Percentiles rank a stretch among this genome's conserved stretches.
phyloP scores from a whole-genome alignment of 2,329 filamentous ascomycete species.

The Cryphonectria carpinicola region DNA sequence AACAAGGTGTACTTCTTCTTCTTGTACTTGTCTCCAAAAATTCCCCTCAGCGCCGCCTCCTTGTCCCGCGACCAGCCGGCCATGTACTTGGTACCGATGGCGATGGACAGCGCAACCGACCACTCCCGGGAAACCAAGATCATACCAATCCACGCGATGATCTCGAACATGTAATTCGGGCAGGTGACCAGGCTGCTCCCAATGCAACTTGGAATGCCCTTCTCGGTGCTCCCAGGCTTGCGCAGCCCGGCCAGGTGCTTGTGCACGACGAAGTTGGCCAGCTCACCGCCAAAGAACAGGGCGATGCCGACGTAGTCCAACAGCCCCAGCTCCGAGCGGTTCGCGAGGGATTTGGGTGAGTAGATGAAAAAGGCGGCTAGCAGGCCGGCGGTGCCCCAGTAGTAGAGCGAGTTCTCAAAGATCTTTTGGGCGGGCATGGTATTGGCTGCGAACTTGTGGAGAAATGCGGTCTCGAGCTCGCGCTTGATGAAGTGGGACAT shows the following conservation, averaged over 20 bases:
- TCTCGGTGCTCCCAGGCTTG: constrained; percentile 77
- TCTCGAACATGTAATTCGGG: constrained; percentile 97
- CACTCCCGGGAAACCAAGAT: constrained; percentile 79
- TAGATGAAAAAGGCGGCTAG: constrained; percentile 87
- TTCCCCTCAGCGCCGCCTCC: constrained; percentile 85
- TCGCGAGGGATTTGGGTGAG: constrained; percentile 71
- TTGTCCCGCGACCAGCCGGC: constrained; percentile 86
- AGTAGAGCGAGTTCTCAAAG: constrained; percentile 93
- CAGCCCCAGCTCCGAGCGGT: constrained; percentile 50
- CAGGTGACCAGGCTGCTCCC: constrained; percentile 89
- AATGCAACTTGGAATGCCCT: constrained; percentile 84
- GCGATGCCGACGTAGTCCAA: constrained; percentile 70
- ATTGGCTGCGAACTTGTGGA: constrained; percentile 92
- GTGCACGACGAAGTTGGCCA: constrained; percentile 81
- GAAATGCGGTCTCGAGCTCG: constrained; percentile 89
- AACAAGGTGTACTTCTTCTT: constrained; percentile 87
- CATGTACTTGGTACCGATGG: constrained; percentile 79
- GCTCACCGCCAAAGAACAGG: constrained; percentile 77
- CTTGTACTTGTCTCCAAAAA: constrained; percentile 94
- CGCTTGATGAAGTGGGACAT: constrained; percentile 89
- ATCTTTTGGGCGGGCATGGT: constrained; percentile 94
- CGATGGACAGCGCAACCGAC: constrained; percentile 76
- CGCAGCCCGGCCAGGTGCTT: constrained; percentile 77
- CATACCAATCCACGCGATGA: constrained; percentile 83
- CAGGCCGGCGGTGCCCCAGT: constrained; percentile 84